Evolutionary conservation across 306 rosid species (phyloP).

Genomic region (Heteromeles arbutifolia): DNA sequence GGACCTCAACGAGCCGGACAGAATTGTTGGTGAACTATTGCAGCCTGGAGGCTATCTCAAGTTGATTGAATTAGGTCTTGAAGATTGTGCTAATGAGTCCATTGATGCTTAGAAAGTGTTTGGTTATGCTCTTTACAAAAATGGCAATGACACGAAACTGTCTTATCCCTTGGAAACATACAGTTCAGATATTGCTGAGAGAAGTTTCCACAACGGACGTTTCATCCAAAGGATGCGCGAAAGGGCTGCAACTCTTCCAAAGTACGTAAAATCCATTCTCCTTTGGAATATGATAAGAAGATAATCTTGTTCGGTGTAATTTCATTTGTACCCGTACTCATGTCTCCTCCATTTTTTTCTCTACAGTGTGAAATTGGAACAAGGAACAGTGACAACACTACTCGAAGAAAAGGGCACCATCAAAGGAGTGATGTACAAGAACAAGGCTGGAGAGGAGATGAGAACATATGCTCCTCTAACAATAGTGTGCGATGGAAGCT

Average conservation of each 20-base stretch:
- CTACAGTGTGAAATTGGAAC: constrained; percentile 76
- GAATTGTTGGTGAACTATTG: too few relatives aligned
- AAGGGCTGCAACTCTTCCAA: constrained; percentile 57
- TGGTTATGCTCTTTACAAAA: constrained; percentile 77
- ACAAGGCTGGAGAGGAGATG: constrained; percentile 51
- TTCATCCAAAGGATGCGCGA: constrained; percentile 69
- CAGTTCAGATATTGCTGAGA: constrained; percentile 43
- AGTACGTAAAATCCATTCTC: constrained; percentile 25
- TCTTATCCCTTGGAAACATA: constrained; percentile 58
- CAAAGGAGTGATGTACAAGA: constrained; percentile 63
- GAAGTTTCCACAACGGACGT: constrained; percentile 87
- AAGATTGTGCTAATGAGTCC: too few relatives aligned
- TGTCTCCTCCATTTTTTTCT: background rate
- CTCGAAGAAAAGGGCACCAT: constrained; percentile 61
- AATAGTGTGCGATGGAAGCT: constrained; percentile 75
- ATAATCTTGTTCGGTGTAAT: background rate
- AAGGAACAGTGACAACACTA: constrained; percentile 66
- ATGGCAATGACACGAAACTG: constrained; percentile 47
- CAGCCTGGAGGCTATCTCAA: too few relatives aligned
- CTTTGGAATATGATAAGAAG: background rate
- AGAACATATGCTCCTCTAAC: constrained; percentile 62
- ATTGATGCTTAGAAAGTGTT: constrained; percentile 62
- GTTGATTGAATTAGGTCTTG: too few relatives aligned
- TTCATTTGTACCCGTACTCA: background rate
- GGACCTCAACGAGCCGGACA: constrained; percentile 12